Percentiles rank a stretch among this genome's conserved stretches.
Evolutionary conservation across 1,284 basidiomycete genomes (phyloP).

Genomic region (Cutaneotrichosporon cavernicola): DNA sequence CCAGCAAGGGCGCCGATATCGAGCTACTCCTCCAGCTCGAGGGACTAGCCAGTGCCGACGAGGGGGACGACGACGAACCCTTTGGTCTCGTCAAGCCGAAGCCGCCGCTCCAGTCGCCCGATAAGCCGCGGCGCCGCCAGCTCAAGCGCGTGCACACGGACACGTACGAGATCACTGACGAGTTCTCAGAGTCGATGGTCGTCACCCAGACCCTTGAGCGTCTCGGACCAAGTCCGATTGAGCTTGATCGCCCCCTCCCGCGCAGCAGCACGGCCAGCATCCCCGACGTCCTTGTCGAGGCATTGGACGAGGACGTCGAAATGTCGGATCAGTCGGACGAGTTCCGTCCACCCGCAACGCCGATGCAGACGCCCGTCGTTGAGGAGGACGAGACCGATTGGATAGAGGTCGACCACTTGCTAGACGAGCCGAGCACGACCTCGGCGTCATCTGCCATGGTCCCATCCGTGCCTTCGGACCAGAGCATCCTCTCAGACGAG

Average conservation of each 20-base stretch:
- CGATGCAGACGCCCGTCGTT: constrained; percentile 11
- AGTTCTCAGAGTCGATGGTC: constrained; percentile 47
- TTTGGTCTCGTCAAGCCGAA: not conserved
- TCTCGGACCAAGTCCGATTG: constrained; percentile 14
- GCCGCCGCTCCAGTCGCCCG: constrained; percentile 26
- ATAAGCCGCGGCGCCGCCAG: constrained; percentile 28
- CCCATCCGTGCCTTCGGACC: not conserved
- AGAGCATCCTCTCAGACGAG: not conserved
- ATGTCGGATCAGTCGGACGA: not conserved
- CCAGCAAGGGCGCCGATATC: constrained; percentile 19
- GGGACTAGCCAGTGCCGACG: constrained; percentile 33
- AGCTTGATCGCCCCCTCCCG: constrained; percentile 8
- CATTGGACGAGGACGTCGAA: constrained; percentile 25
- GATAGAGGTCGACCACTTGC: constrained; percentile 47
- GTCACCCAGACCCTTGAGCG: constrained; percentile 36
- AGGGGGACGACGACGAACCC: not conserved
- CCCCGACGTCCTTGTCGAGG: constrained; percentile 26
- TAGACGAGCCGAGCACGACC: constrained; percentile 18
- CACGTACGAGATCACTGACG: constrained; percentile 54
- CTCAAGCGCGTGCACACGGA: constrained; percentile 36
- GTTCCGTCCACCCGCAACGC: constrained; percentile 1
- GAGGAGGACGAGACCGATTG: constrained; percentile 45
- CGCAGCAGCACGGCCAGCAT: constrained; percentile 6
- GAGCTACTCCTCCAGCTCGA: constrained; percentile 43
- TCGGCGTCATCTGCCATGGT: constrained; percentile 5